Base-by-base conservation (phyloP, 2,329 filamentous ascomycete species). In the Cercospora zeae-maydis region DNA sequence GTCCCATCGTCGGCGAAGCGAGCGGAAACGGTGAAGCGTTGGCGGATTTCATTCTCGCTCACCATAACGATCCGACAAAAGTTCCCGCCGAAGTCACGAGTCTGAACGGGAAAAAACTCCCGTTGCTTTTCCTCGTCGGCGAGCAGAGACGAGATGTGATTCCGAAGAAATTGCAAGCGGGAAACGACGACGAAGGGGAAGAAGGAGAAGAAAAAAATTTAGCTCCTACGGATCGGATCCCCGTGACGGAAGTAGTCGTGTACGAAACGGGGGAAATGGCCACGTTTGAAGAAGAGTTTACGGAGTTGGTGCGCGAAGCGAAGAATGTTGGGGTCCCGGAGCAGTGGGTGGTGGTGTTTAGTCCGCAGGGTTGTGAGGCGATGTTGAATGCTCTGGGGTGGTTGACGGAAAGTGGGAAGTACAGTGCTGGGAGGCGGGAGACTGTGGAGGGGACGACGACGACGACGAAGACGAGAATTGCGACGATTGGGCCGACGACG, bases 401-500 rank as follows among this genome's bases (percentile, higher is more conserved):
- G 61, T 70, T 83, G 45, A 77, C 81, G 47, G 65, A 71, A 39
- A 75, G 75, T 19, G 78, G 77, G 6, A 78, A 72, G 51, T 74
- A 74, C 49, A 74, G 71, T 65, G 57, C 67, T 59, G 61, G 59
- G 10, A 88, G 86, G 1, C 86, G 85, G 67, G 81, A 97, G 65
- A 90, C 88, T 14, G 93, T 92, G 0, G 97, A 97, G 75, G 93
- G 95, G 1, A 92, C 93, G 14, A 3, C 11, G 36, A 3, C 11
- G 36, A 19, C 39, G 4, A 96, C 93, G 24, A 97, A 93, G 14
- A 88, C 87, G 0, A 86, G 84, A 66, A 81, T 98, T 64, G 91
- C 89, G 13, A 96, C 93, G 0, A 99, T 99, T 76, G 95, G 95
- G 0, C 93, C 95, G 11, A 99, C 95, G 16, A 99, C 95, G 10